Conservation (phyloP, 495 filamentous ascomycete genomes). For the Hyaloscypha finlandica region DNA sequence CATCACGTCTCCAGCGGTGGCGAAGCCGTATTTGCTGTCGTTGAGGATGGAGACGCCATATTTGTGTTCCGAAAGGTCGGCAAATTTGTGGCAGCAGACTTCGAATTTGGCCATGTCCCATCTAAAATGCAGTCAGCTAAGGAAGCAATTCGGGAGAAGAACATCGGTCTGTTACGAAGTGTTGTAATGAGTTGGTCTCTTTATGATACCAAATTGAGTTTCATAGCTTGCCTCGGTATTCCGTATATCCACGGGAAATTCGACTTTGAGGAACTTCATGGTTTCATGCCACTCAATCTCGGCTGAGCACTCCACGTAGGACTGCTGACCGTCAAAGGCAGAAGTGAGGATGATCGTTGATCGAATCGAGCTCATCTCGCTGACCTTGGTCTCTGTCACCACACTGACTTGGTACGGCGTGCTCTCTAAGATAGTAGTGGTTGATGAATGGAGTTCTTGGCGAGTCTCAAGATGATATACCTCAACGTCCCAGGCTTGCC, state of each 20-base stretch:
- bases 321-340: constrained; percentile 59
- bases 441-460: constrained; percentile 64
- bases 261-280: constrained; percentile 98
- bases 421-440: constrained; percentile 67
- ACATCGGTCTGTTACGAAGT: constrained; percentile 73
- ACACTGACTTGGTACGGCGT: constrained; percentile 75
- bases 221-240: constrained; percentile 96
- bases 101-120: constrained; percentile 99
- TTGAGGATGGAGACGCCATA: constrained; percentile 95
- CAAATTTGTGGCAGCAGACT: constrained; percentile 96
- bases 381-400: constrained; percentile 81
- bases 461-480: constrained; percentile 93
- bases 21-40: constrained; percentile 96
- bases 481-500: constrained; percentile 99
- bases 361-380: constrained; percentile 80
- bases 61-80: constrained; percentile 86
- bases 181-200: constrained; percentile 92
- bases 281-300: constrained; percentile 91
- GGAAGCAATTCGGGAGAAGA: constrained; percentile 14
- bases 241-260: constrained; percentile 90
- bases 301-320: constrained; percentile 72
- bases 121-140: constrained; percentile 42
- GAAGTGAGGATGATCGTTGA: constrained; percentile 81
- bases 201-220: constrained; percentile 86
- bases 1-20: constrained; percentile 88